Evolutionary conservation across 2,329 filamentous ascomycete species (phyloP), one percentile per base, ranked within the genome.

Genomic region (Blastomyces silverae): DNA sequence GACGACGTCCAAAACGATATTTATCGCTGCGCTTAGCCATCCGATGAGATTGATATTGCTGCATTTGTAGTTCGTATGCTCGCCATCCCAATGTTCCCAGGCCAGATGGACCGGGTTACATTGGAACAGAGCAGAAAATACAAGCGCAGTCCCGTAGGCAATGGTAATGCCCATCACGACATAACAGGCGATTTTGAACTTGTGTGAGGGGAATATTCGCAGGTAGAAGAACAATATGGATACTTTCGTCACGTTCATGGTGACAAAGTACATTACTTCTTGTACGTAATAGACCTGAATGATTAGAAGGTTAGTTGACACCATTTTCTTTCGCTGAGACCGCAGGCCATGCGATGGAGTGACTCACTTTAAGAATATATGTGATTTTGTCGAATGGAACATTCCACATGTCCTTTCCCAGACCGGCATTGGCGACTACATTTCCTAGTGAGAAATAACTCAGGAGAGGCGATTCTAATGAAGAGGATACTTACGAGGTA

Each of bases 191-290:
- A 64, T n/a, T 34, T 34, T 48, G 31, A 71, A 71, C 1, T 71
- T 67, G n/a, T 70, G 64, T 1, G 61, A 22, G 3, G 73, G 72
- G 61, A 73, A 74, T 58, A 76, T 73, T 59, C 70, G 72, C 28
- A 70, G 64, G 59, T 73, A 73, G 55, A 71, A 71, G 11, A 75
- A 42, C n/a, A 75, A 70, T 31, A 76, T 73, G 13, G 74, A 74
- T 52, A 73, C 66, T 59, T 75, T 75, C 37, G 72, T 70, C 56
- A 75, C 72, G 5, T 71, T 73, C n/a, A 72, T 73, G 3, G 69
- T 71, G 17, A 69, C 69, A 48, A 71, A 73, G 64, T 75, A 75
- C 28, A 73, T 56, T 10, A 74, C 72, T 60, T 60, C 57, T 37
- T 60, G 57, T 17, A 60, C 57, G 39, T 28, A 60, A 46, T 46